Conservation (phyloP, 305 asterid species). For the Andrographis paniculata region DNA sequence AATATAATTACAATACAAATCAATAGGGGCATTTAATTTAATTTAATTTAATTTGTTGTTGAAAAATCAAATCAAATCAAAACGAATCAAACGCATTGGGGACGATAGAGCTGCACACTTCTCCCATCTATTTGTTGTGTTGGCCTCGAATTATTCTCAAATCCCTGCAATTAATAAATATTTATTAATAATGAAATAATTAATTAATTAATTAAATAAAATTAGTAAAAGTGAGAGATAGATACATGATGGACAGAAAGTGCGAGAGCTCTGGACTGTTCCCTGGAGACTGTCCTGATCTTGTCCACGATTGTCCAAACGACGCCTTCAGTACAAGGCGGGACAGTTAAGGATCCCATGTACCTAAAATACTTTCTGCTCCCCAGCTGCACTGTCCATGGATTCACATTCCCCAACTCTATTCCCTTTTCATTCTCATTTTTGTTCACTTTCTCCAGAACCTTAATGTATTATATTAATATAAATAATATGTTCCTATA, state of each 20-base stretch:
- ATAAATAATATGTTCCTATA: too few relatives aligned
- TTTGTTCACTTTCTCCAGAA: background rate
- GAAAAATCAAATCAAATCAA: too few relatives aligned
- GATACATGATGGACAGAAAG: background rate
- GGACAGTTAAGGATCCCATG: conserved; percentile 69
- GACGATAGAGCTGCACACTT: conserved; percentile 22
- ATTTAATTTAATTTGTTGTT: too few relatives aligned
- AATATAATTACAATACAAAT: too few relatives aligned
- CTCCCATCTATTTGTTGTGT: conserved; percentile 35
- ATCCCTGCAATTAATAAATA: conserved; percentile 40
- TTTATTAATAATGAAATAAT: too few relatives aligned
- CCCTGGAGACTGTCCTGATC: conserved; percentile 23
- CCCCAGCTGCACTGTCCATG: background rate
- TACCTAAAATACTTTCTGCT: conserved; percentile 23
- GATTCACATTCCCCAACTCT: background rate
- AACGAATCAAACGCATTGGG: background rate
- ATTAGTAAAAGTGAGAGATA: background rate
- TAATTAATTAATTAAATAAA: background rate
- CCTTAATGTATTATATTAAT: too few relatives aligned
- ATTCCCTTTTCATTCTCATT: background rate
- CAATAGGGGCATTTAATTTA: too few relatives aligned
- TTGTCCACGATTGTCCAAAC: conserved; percentile 52
- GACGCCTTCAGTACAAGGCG: too few relatives aligned
- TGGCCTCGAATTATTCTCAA: conserved; percentile 58
- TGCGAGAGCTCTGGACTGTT: background rate